phyloP scores from a whole-genome alignment of 331 rosid species.

The Dryas integrifolia region DNA sequence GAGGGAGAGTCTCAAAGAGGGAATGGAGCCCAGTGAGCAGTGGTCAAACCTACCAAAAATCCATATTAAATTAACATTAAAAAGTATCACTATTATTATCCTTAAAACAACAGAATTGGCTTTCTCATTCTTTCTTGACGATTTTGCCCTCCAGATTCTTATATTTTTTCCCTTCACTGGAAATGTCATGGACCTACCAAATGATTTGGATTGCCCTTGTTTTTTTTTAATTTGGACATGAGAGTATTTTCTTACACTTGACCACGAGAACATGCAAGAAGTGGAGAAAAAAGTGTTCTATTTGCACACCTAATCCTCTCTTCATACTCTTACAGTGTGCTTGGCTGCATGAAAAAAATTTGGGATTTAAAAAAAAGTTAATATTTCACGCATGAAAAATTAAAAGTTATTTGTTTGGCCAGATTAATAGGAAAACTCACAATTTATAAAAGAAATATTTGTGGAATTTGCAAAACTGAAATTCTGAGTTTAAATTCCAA shows the following conservation, averaged over 20 bases:
- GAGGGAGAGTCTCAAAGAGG: background rate
- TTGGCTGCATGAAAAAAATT: no score
- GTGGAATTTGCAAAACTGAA: no score
- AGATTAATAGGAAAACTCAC: no score
- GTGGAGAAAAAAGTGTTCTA: background rate
- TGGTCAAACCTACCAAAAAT: slow-evolving; percentile 74
- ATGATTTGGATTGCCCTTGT: slow-evolving; percentile 21
- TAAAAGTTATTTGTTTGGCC: no score
- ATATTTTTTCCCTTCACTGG: no score
- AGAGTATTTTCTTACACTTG: background rate
- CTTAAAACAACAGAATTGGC: slow-evolving; percentile 14
- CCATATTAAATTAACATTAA: slow-evolving; percentile 43
- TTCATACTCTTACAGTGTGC: no score
- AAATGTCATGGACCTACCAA: background rate
- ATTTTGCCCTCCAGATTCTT: slow-evolving; percentile 23
- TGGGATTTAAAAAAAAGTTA: no score
- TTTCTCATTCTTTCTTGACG: slow-evolving; percentile 18
- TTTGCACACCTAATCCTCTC: background rate
- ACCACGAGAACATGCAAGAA: background rate
- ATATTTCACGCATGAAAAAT: no score
- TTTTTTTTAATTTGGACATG: background rate
- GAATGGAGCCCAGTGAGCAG: slow-evolving; percentile 56
- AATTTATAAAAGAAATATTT: no score
- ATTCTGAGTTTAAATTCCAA: no score
- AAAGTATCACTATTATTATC: slow-evolving; percentile 17